These are phyloP conservation scores for Gleditsia sinensis DNA, from an alignment of 306 rosid species.

Conservation along the genomic window DNA sequence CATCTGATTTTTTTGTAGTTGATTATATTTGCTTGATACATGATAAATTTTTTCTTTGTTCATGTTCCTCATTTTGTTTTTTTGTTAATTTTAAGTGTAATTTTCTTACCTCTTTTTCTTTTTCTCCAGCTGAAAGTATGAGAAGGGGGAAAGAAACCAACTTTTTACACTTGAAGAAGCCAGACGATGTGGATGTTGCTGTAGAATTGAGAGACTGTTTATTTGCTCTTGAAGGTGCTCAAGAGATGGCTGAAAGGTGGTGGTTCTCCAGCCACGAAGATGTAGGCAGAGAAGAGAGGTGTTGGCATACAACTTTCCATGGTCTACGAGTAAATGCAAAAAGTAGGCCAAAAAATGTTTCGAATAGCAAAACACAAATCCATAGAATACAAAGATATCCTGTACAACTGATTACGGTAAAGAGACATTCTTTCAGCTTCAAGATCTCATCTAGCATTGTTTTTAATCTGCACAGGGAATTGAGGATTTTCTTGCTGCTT, in stretches of 20 bases:
- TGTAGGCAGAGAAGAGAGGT: slow-evolving; percentile 72
- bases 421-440: slow-evolving; percentile 30
- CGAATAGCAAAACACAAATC: slow-evolving; percentile 45
- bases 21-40: slow-evolving; percentile 25
- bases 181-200: slow-evolving; percentile 71
- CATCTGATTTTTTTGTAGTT: slow-evolving; percentile 24
- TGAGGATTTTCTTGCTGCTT: slow-evolving; percentile 14
- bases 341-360: slow-evolving; percentile 54
- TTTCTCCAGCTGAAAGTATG: slow-evolving; percentile 47
- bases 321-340: slow-evolving; percentile 63
- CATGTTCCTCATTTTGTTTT: neutral
- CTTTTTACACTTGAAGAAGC: slow-evolving; percentile 61
- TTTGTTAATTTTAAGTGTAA: slow-evolving; percentile 5
- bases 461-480: neutral
- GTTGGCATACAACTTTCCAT: slow-evolving; percentile 88
- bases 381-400: slow-evolving; percentile 51
- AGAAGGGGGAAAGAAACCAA: slow-evolving; percentile 57
- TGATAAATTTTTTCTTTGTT: neutral
- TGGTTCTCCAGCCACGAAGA: slow-evolving; percentile 59
- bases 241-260: slow-evolving; percentile 71
- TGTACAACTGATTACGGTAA: slow-evolving; percentile 71
- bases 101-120: slow-evolving; percentile 21
- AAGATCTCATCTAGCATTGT: slow-evolving; percentile 5
- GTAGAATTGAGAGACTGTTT: slow-evolving; percentile 85
- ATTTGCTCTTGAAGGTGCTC: slow-evolving; percentile 90